Percentiles rank a stretch among this genome's conserved stretches.
These are phyloP conservation scores for Picochlorum sp. DNA, from an alignment of 139 green algal genomes.

Conservation along the genomic window DNA sequence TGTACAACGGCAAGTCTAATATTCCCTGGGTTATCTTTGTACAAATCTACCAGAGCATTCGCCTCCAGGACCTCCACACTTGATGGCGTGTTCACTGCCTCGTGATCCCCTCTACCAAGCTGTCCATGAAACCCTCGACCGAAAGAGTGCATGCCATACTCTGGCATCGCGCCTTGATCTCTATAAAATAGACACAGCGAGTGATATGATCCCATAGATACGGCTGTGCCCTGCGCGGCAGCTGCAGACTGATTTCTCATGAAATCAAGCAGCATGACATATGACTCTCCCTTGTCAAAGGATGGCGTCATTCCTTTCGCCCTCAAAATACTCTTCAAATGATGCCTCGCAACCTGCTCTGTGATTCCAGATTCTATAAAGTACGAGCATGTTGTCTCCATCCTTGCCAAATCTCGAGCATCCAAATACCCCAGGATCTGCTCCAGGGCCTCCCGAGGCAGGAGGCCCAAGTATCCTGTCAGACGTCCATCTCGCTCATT, in stretches of 20 bases:
- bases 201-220: constrained; percentile 63
- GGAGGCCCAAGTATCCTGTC: not conserved
- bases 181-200: constrained; percentile 39
- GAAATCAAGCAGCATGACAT: constrained; percentile 55
- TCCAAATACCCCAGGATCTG: constrained; percentile 49
- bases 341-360: constrained; percentile 46
- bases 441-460: constrained; percentile 41
- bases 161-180: constrained; percentile 10
- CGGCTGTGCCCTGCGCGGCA: constrained; percentile 53
- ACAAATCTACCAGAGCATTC: constrained; percentile 11
- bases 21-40: constrained; percentile 11
- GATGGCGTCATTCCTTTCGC: constrained; percentile 55
- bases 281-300: constrained; percentile 45
- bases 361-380: constrained; percentile 48
- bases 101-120: constrained; percentile 47
- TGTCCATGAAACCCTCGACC: constrained; percentile 74
- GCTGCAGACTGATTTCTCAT: constrained; percentile 55
- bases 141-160: constrained; percentile 26
- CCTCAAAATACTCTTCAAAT: constrained; percentile 45
- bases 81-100: constrained; percentile 16
- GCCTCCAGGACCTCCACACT: constrained; percentile 37
- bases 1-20: constrained; percentile 55
- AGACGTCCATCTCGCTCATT: not conserved
- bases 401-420: constrained; percentile 43
- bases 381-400: constrained; percentile 56